These are phyloP conservation scores for Naumovozyma dairenensis DNA, from an alignment of 805 yeast species.

Conservation along the genomic window DNA sequence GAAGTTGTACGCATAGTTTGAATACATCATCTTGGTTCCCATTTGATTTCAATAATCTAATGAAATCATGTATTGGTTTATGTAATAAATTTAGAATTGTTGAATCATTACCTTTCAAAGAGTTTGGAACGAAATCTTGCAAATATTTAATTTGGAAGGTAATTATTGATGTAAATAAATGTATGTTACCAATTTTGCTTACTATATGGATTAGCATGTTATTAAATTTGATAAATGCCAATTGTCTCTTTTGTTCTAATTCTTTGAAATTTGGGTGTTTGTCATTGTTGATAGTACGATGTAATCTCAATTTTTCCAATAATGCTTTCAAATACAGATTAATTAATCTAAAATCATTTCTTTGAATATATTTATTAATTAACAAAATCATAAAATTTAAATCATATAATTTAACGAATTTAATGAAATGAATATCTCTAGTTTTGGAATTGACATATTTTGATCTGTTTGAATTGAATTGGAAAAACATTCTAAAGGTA, in stretches of 20 bases:
- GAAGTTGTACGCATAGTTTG: slow-evolving; percentile 10
- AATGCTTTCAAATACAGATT: slow-evolving; percentile 16
- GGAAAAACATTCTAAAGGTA: slow-evolving; percentile 20
- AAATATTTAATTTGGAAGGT: slow-evolving; percentile 6
- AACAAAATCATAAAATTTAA: slow-evolving; percentile 15
- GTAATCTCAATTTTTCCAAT: slow-evolving; percentile 11
- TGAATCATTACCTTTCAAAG: background rate
- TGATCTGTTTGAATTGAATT: slow-evolving; percentile 7
- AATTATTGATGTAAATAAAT: slow-evolving; percentile 17
- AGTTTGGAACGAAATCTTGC: background rate
- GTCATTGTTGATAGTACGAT: slow-evolving; percentile 1
- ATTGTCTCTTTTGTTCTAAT: background rate
- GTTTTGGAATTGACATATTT: too few relatives aligned
- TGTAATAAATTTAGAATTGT: slow-evolving; percentile 2
- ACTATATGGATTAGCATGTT: slow-evolving; percentile 15
- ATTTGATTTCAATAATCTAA: slow-evolving; percentile 9
- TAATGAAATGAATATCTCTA: slow-evolving; percentile 6
- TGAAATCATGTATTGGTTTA: slow-evolving; percentile 3
- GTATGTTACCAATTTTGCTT: slow-evolving; percentile 11
- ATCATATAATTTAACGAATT: slow-evolving; percentile 17
- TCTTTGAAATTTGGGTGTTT: background rate
- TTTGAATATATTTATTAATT: slow-evolving; percentile 8
- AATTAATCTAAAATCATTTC: slow-evolving; percentile 13
- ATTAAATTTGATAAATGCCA: slow-evolving; percentile 14
- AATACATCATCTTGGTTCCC: slow-evolving; percentile 22